A percentile compares a stretch with the other conserved stretches of the same genome.
These are phyloP conservation scores for Actinomortierella wolfii DNA, from an alignment of 371 early-diverging fungal genomes.

Conservation along the genomic window DNA sequence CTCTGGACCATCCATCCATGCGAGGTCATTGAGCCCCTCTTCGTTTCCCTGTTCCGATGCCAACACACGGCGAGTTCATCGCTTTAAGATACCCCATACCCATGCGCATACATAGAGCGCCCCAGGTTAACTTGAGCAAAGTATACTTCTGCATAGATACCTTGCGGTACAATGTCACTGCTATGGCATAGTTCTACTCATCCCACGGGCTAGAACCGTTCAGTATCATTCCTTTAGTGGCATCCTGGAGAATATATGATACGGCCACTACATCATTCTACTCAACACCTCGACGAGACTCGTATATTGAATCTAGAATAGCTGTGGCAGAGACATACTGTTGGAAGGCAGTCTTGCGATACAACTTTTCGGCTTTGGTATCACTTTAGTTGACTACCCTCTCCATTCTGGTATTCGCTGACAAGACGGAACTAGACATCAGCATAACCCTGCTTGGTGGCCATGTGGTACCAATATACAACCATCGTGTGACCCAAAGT, in stretches of 20 bases:
- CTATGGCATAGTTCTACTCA: too few relatives aligned
- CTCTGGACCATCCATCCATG: constrained; percentile 76
- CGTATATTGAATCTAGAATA: constrained; percentile 64
- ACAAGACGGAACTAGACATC: constrained; percentile 87
- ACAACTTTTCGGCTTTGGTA: constrained; percentile 56
- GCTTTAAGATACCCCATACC: too few relatives aligned
- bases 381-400: constrained; percentile 63
- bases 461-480: constrained; percentile 77
- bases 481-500: constrained; percentile 57
- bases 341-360: constrained; percentile 54
- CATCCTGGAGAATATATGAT: constrained; percentile 66
- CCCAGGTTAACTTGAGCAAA: too few relatives aligned
- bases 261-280: constrained; percentile 71
- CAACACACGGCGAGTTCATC: too few relatives aligned
- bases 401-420: constrained; percentile 83
- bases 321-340: constrained; percentile 40
- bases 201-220: too few relatives aligned
- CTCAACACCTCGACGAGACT: constrained; percentile 72
- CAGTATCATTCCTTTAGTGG: constrained; percentile 71
- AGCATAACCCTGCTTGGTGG: constrained; percentile 83
- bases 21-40: too few relatives aligned
- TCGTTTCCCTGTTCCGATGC: too few relatives aligned
- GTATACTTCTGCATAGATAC: too few relatives aligned
- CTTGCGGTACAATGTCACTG: too few relatives aligned
- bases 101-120: too few relatives aligned